Base-by-base conservation (phyloP, 257 asterid genomes). In the Datura wrightii region DNA sequence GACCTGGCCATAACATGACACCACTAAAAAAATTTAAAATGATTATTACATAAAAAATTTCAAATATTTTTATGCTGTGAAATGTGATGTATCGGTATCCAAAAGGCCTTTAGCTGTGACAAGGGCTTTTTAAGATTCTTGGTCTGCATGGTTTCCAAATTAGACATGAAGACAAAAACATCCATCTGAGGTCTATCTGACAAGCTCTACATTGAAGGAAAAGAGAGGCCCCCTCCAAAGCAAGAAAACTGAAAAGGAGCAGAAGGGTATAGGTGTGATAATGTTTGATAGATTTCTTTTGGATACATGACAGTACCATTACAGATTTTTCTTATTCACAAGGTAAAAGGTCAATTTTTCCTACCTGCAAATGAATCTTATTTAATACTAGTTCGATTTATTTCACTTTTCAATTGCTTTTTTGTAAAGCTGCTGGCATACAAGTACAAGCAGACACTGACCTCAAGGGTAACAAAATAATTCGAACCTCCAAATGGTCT, bases 181-280 rank as follows among this genome's bases (percentile, higher is more conserved):
- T 78, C 63, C 82, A 78, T 76, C n/a, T 31, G 62, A 76, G 82
- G 82, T 50, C 81, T 50, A 50, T 50, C 60, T 76, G 82, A 76
- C 82, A 31, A 76, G 31, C 62, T 31, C 14, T 42, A 44, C 18
- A 44, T 8, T 71, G 9, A 10, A 18, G 63, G 31, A 52, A 76
- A 52, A 52, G 31, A 78, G 82, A 76, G 82, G 63, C 44, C 81
- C 81, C 31, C 9, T 59, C 36, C 13, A 46, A 76, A 48, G 31
- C 44, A 76, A 74, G 80, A 74, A 72, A 74, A 74, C 81, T 48
- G 81, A 13, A 74, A 74, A 13, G 8, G n/a, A 50, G 24, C 2
- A 70, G 54, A 8, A 4, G 10, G 37, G 15, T 42, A 19, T 50
- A 50, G 41, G 39, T 71, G 39, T 71, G 39, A 71, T 44, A n/a